A percentile compares a stretch with the other conserved stretches of the same genome.
phyloP scores from a whole-genome alignment of 139 green algal genomes.

The Chlamydomonas schloesseri region DNA sequence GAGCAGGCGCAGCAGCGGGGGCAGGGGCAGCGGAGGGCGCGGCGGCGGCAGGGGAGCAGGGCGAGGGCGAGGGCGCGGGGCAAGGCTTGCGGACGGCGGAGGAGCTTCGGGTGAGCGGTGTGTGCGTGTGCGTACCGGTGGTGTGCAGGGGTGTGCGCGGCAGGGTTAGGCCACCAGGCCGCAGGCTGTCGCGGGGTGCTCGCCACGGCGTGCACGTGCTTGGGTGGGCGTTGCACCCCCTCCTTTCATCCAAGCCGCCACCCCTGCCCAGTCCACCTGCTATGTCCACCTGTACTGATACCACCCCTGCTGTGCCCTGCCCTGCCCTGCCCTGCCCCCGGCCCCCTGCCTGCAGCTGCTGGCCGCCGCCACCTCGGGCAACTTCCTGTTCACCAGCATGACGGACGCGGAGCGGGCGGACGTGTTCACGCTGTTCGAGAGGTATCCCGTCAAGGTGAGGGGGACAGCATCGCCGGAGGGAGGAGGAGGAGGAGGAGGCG shows the following conservation, averaged over 20 bases:
- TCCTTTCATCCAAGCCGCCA: too few species aligned
- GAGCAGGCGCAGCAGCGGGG: background rate
- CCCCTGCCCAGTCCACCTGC: too few species aligned
- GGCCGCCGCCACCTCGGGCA: constrained; percentile 23
- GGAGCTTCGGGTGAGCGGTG: background rate
- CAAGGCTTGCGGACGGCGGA: constrained; percentile 6
- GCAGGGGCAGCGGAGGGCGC: too few species aligned
- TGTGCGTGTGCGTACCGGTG: too few species aligned
- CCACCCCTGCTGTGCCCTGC: too few species aligned
- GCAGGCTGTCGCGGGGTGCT: too few species aligned
- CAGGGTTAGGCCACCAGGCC: too few species aligned
- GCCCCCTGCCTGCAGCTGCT: background rate
- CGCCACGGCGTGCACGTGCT: too few species aligned
- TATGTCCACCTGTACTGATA: too few species aligned
- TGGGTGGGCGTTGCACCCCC: too few species aligned
- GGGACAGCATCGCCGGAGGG: background rate
- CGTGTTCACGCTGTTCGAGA: constrained; percentile 55
- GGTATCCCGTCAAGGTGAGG: constrained; percentile 31
- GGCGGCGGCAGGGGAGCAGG: background rate
- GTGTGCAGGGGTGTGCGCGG: background rate
- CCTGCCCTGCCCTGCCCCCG: background rate
- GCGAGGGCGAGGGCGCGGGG: background rate
- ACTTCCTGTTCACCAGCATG: constrained; percentile 78
- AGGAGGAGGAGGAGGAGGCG: background rate
- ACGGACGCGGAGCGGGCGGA: constrained; percentile 31